Evolutionary conservation across 345 rosid genomes (phyloP), one percentile per base, ranked within the genome.

Genomic region (Ceriops decandra): DNA sequence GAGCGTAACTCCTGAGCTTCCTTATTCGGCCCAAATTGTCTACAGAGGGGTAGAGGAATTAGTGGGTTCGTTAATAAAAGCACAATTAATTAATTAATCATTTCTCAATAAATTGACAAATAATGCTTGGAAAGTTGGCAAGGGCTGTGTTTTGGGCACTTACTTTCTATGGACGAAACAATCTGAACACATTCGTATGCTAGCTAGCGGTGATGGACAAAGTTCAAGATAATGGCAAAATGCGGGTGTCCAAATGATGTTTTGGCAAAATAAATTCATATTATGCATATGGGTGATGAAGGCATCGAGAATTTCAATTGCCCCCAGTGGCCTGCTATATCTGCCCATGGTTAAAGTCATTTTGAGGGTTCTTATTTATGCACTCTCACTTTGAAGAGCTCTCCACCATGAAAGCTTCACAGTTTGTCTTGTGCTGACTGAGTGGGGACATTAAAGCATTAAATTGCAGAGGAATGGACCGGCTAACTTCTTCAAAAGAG

Each of bases 1-100:
- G 63, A 53, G 17, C 78, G 77, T 80, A 87, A 82, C 90, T 76
- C 87, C 86, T 82, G 77, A 80, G 76, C 84, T 87, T 85, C 84
- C 80, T 73, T 75, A 57, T 81, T 68, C 60, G 3, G 71, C 74
- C 72, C 63, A 77, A 74, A 72, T 60, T 49, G 31, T 33, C 68
- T 24, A 24, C 17, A 36, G 63, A 72, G 77, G 66, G 52, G 70
- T 59, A 72, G 82, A 82, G 85, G 66, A 63, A 80, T 84, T 79
- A 81, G 80, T 73, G 85, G 81, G 79, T 72, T 86, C 68, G 80
- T 62, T 71, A 74, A 62, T 70, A 42, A 75, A 71, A 54, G 59
- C 54, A 60, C 49, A 70, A 60, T 62, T 63, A 32, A 78, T 74
- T 74, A 71, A 70, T 72, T 63, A 56, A 62, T 74, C 38, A 64